phyloP scores from a whole-genome alignment of 345 rosid genomes.

The Eucalyptus globulus region DNA sequence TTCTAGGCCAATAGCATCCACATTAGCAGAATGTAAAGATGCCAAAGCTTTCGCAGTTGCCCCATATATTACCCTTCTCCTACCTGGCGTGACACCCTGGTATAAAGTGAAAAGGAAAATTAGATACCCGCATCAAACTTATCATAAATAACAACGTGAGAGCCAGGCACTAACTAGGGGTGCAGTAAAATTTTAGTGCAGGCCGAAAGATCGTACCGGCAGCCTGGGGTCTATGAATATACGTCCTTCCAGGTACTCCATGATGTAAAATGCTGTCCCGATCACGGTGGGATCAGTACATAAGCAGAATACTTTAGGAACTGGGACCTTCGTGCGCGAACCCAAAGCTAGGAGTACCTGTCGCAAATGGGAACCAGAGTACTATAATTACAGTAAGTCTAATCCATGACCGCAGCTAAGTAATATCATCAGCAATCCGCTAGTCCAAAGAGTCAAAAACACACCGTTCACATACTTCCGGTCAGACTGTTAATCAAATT shows the following conservation, averaged over 20 bases:
- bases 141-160: not conserved
- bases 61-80: slow-evolving; percentile 51
- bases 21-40: slow-evolving; percentile 64
- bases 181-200: not conserved
- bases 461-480: not conserved
- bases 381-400: not conserved
- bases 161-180: not conserved
- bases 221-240: slow-evolving; percentile 65
- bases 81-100: slow-evolving; percentile 54
- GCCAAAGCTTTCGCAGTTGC: slow-evolving; percentile 76
- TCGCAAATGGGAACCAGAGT: not conserved
- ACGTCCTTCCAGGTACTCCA: slow-evolving; percentile 94
- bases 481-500: not conserved
- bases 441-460: not conserved
- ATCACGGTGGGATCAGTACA: slow-evolving; percentile 60
- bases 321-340: slow-evolving; percentile 68
- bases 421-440: not conserved
- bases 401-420: not conserved
- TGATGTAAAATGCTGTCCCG: slow-evolving; percentile 88
- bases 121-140: not conserved
- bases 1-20: slow-evolving; percentile 69
- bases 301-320: slow-evolving; percentile 73
- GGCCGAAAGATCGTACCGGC: slow-evolving; percentile 22
- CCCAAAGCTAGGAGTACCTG: slow-evolving; percentile 84
- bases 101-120: not conserved